Evolutionary conservation across 225 moss, liverwort and hornwort species (phyloP).

Genomic region (Sphagnum tenellum): DNA sequence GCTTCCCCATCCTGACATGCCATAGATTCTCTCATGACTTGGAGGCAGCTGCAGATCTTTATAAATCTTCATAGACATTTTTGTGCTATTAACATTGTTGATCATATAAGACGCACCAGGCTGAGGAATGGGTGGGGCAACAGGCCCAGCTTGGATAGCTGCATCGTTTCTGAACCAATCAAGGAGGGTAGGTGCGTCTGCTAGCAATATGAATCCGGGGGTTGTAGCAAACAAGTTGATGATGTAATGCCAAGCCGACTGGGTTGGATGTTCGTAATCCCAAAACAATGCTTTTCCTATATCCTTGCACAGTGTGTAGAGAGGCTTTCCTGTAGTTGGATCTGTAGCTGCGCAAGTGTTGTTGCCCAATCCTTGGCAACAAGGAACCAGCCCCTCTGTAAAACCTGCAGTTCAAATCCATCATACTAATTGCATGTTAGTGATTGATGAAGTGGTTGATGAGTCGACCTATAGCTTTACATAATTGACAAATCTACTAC

Average conservation of each 20-base stretch:
- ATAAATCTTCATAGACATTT: neutral
- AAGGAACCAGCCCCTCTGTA: neutral
- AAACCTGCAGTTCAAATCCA: neutral
- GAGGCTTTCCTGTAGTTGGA: neutral
- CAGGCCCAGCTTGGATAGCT: slow-evolving; percentile 13
- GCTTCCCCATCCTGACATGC: too few species aligned
- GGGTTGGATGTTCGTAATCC: slow-evolving; percentile 15
- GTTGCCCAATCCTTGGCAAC: slow-evolving; percentile 5
- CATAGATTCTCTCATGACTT: too few species aligned
- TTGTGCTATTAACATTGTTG: neutral
- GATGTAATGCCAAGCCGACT: slow-evolving; percentile 41
- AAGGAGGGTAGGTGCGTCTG: slow-evolving; percentile 17
- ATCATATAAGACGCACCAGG: slow-evolving; percentile 4
- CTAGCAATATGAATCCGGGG: slow-evolving; percentile 20
- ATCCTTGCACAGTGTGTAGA: slow-evolving; percentile 26
- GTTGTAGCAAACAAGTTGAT: slow-evolving; percentile 10
- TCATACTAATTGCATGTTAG: too few species aligned
- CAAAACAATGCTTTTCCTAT: slow-evolving; percentile 23
- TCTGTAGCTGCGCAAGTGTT: slow-evolving; percentile 21
- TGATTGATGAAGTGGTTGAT: too few species aligned
- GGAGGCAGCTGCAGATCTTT: too few species aligned
- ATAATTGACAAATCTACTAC: too few species aligned
- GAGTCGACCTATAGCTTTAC: too few species aligned
- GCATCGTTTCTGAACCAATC: slow-evolving; percentile 28
- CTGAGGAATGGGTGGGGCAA: slow-evolving; percentile 14